Conservation (phyloP, 441 rosid species). For the Gossypium lobatum region DNA sequence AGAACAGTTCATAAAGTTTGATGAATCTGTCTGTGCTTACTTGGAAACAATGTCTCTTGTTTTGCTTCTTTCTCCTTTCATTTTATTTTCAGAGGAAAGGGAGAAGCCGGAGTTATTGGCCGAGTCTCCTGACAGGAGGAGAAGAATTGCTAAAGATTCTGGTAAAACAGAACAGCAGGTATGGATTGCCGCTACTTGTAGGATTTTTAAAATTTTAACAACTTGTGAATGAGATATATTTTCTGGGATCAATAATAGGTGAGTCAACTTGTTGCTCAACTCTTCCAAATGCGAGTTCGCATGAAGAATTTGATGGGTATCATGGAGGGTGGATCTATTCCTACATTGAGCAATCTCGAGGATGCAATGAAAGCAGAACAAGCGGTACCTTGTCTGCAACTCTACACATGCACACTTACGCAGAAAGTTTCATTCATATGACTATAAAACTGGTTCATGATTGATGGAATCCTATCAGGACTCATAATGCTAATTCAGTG, state of each 20-base stretch:
- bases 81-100: constrained; percentile 69
- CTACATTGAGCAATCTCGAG: constrained; percentile 78
- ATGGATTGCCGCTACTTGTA: constrained; percentile 5
- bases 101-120: constrained; percentile 93
- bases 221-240: constrained; percentile 13
- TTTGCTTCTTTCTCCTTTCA: not conserved
- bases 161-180: constrained; percentile 93
- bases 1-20: not conserved
- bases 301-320: constrained; percentile 97
- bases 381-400: constrained; percentile 44
- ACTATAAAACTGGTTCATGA: not conserved
- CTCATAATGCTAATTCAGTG: not conserved
- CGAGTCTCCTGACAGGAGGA: constrained; percentile 76
- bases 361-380: constrained; percentile 76
- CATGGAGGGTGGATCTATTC: constrained; percentile 91
- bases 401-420: not conserved
- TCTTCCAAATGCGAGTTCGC: constrained; percentile 88
- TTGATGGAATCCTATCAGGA: not conserved
- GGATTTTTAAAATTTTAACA: not conserved
- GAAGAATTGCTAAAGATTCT: constrained; percentile 77
- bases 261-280: constrained; percentile 93
- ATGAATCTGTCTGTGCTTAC: not conserved
- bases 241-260: constrained; percentile 44
- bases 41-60: not conserved
- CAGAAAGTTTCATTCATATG: not conserved